These are phyloP conservation scores for Wickerhamomyces canadensis DNA, from an alignment of 805 yeast species.

Conservation along the genomic window DNA sequence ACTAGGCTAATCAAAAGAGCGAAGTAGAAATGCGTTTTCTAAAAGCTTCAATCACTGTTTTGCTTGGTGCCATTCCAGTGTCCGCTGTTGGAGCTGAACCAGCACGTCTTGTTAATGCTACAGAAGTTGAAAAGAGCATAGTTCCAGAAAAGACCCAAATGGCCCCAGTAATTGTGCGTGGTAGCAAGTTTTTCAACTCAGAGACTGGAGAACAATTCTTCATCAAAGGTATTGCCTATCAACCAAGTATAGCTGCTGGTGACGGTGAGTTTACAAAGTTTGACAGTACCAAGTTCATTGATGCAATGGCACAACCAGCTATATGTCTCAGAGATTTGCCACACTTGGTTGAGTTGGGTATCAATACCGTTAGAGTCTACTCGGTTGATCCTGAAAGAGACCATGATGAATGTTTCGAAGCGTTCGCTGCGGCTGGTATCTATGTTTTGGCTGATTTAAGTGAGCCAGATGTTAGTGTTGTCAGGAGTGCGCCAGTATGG, in stretches of 20 bases:
- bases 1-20: no score
- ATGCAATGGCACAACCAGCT: constrained; percentile 69
- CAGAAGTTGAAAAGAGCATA: no score
- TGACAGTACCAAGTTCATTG: constrained; percentile 37
- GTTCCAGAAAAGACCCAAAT: no score
- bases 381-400: constrained; percentile 67
- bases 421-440: constrained; percentile 78
- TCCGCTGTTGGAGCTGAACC: no score
- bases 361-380: constrained; percentile 82
- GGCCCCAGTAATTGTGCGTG: constrained; percentile 50
- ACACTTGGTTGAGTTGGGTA: constrained; percentile 57
- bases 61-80: no score
- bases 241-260: constrained; percentile 45
- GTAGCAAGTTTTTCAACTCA: constrained; percentile 72
- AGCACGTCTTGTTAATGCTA: no score
- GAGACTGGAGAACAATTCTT: constrained; percentile 77
- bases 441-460: constrained; percentile 88
- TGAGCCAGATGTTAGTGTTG: constrained; percentile 75
- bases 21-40: no score
- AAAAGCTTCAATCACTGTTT: no score
- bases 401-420: constrained; percentile 76
- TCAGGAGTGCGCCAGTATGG: constrained; percentile 78
- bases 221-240: constrained; percentile 85
- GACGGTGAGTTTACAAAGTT: constrained; percentile 25
- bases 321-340: constrained; percentile 81